These are phyloP conservation scores for Cladosporium halotolerans DNA, from an alignment of 2,329 filamentous ascomycete genomes.

Conservation along the genomic window DNA sequence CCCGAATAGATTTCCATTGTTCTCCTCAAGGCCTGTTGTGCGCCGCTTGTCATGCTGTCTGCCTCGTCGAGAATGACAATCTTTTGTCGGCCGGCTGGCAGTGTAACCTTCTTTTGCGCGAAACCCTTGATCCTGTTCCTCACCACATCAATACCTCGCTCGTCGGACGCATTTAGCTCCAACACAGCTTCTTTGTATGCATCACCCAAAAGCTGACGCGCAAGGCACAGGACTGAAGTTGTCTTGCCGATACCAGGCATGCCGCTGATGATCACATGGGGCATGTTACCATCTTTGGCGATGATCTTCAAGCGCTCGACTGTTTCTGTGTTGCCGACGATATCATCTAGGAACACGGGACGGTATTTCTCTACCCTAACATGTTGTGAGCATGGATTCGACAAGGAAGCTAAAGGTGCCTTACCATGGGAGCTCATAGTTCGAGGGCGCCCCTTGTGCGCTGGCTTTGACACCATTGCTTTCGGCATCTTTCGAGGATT, in stretches of 20 bases:
- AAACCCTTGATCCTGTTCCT: constrained; percentile 97
- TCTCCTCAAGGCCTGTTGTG: constrained; percentile 86
- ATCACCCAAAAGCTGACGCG: constrained; percentile 82
- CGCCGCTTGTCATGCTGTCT: constrained; percentile 92
- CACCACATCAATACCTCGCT: constrained; percentile 95
- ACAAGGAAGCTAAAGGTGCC: constrained; percentile 10
- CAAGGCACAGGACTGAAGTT: constrained; percentile 87
- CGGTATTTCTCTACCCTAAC: constrained; percentile 96
- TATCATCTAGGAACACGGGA: constrained; percentile 88
- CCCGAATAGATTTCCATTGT: constrained; percentile 99
- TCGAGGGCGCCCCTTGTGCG: constrained; percentile 34
- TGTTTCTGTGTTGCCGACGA: constrained; percentile 96
- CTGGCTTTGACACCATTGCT: constrained; percentile 39
- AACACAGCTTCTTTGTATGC: constrained; percentile 96
- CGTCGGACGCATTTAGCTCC: constrained; percentile 93
- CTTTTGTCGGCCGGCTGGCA: constrained; percentile 86
- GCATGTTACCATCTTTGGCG: constrained; percentile 98
- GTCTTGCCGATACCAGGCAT: constrained; percentile 99
- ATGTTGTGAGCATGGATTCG: background rate
- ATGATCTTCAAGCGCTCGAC: constrained; percentile 97
- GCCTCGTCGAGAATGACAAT: constrained; percentile 96
- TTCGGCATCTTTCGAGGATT: constrained; percentile 43
- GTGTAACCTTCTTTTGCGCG: constrained; percentile 96
- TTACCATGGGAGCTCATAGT: constrained; percentile 76
- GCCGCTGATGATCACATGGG: constrained; percentile 97